Base-by-base conservation (phyloP, 768 basidiomycete species). In the Psilocybe azurescens region DNA sequence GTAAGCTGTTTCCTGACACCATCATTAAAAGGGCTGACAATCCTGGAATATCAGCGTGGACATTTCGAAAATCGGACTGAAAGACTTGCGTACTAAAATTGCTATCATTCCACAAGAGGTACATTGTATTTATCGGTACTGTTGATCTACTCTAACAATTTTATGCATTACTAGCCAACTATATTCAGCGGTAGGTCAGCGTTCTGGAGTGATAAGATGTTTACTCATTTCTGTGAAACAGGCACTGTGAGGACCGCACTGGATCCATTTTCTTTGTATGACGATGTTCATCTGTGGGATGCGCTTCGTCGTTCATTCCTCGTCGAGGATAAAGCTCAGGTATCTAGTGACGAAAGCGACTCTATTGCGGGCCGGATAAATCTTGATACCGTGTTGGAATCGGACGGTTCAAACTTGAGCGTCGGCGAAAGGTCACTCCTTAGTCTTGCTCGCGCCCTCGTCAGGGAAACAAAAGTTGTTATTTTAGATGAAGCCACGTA, bases 401-500 rank as follows among this genome's bases (percentile, higher is more conserved):
- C 86, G 38, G 93, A 93, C 69, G 94, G 94, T 7, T 75, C 77
- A 7, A 93, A 93, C 65, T 67, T 93, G 63, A 89, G 88, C 48
- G 86, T 91, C 14, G 88, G 89, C 18, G 78, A 93, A 80, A 77
- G 90, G 56, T 89, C 86, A 6, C 76, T 94, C 24, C 86, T 94
- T 18, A 90, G 89, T 29, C 79, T 94, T 44, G 93, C 93, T 32
- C 81, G 93, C 38, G 93, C 93, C 2, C 77, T 95, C 13, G 92
- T 94, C 14, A 88, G 90, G 65, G 84, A 91, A 71, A 83, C 87
- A 5, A 84, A 83, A 69, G 86, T 94, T 41, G 86, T 93, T 32
- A 84, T 95, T 36, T 79, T 95, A 13, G 93, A 95, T 72, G 92
- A 93, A 77, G 92, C 91, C 0, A 93, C 80, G 77, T 79, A 56